Conservation (phyloP, 2,329 filamentous ascomycete species). For the Mycosphaerella sp. region DNA sequence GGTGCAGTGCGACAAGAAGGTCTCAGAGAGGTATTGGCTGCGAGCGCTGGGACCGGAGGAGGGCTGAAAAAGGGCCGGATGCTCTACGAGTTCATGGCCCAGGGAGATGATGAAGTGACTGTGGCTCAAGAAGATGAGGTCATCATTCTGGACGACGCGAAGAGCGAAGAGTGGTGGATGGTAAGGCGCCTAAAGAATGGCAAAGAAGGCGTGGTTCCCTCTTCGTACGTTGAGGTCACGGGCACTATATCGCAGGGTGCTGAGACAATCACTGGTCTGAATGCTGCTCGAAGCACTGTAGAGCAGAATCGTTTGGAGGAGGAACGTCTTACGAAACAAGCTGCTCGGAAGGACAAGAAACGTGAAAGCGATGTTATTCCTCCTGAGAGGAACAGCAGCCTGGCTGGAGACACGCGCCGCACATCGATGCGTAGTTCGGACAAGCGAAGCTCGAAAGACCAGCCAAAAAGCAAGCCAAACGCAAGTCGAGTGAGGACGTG, state of each 20-base stretch:
- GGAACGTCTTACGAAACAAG: conserved; percentile 73
- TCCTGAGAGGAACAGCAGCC: conserved; percentile 72
- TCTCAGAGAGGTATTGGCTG: conserved; percentile 76
- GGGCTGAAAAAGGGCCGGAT: conserved; percentile 76
- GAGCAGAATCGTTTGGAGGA: conserved; percentile 76
- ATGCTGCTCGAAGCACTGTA: conserved; percentile 59
- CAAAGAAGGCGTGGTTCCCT: conserved; percentile 91
- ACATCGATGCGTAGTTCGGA: conserved; percentile 31
- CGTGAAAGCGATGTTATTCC: conserved; percentile 59
- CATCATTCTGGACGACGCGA: conserved; percentile 76
- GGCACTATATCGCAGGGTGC: conserved; percentile 54
- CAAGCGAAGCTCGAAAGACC: conserved; percentile 39
- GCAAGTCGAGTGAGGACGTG: conserved; percentile 75
- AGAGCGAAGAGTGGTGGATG: conserved; percentile 98
- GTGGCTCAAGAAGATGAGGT: conserved; percentile 88
- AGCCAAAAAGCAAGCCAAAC: conserved; percentile 73
- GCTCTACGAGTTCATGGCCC: conserved; percentile 92
- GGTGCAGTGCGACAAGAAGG: conserved; percentile 79
- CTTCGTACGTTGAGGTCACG: conserved; percentile 88
- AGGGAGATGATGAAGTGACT: conserved; percentile 93
- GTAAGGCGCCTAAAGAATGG: conserved; percentile 84
- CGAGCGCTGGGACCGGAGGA: conserved; percentile 57
- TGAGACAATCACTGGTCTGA: conserved; percentile 48
- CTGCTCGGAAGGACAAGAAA: conserved; percentile 56
- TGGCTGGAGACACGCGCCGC: conserved; percentile 44